phyloP scores from a whole-genome alignment of 805 yeast genomes.

The Candida silvatica region DNA sequence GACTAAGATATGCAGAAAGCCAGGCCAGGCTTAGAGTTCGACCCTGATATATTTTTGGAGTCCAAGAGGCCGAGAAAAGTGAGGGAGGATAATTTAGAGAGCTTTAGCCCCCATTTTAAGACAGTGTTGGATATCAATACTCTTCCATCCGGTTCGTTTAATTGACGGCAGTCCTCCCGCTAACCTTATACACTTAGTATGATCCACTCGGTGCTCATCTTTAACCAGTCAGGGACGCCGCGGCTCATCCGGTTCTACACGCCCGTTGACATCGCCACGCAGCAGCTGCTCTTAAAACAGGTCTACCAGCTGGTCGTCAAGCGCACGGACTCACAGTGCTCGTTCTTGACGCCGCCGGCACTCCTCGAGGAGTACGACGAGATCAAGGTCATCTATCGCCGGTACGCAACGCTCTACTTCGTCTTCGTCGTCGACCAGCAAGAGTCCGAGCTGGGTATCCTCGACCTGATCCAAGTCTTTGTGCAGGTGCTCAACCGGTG shows the following conservation, averaged over 20 bases:
- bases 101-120: too few relatives aligned
- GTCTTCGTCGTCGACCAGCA: constrained; percentile 94
- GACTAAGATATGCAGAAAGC: too few relatives aligned
- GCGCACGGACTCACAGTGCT: constrained; percentile 71
- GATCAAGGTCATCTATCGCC: constrained; percentile 85
- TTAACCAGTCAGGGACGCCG: constrained; percentile 51
- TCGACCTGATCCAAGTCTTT: constrained; percentile 92
- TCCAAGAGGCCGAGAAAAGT: too few relatives aligned
- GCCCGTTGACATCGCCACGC: constrained; percentile 80
- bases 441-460: constrained; percentile 87
- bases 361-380: constrained; percentile 56
- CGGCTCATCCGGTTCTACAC: constrained; percentile 87
- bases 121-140: too few relatives aligned
- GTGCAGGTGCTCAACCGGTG: constrained; percentile 92
- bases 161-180: too few relatives aligned
- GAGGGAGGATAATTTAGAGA: too few relatives aligned
- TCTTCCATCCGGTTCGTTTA: too few relatives aligned
- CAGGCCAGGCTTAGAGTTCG: too few relatives aligned
- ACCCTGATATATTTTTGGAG: too few relatives aligned
- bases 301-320: constrained; percentile 69
- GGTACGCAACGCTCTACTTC: constrained; percentile 92
- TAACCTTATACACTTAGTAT: too few relatives aligned
- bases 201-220: constrained; percentile 3
- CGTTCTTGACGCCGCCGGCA: constrained; percentile 86
- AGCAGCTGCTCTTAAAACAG: constrained; percentile 70